These are phyloP conservation scores for Cyclostephanos tholiformis DNA, from an alignment of 108 stramenopile genomes.

Conservation along the genomic window DNA sequence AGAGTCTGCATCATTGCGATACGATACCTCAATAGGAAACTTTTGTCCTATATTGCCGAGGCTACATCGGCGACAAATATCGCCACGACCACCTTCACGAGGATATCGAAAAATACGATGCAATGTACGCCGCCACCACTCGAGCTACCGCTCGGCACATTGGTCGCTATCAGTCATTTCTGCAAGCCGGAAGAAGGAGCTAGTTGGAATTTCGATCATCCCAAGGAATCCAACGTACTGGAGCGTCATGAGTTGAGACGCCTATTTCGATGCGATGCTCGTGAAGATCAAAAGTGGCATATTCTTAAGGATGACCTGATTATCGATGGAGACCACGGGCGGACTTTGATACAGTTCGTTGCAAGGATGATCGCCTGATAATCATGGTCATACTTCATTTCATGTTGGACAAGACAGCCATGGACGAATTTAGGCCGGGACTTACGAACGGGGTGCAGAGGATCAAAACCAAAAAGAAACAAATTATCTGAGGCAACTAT, in stretches of 20 bases:
- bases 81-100: not conserved
- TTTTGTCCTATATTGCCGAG: slow-evolving; percentile 47
- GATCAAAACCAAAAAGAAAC: too few relatives aligned
- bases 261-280: slow-evolving; percentile 45
- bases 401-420: too few relatives aligned
- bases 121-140: slow-evolving; percentile 14
- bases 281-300: slow-evolving; percentile 45
- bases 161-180: slow-evolving; percentile 79
- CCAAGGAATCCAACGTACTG: slow-evolving; percentile 73
- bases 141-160: slow-evolving; percentile 42
- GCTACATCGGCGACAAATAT: slow-evolving; percentile 13
- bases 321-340: slow-evolving; percentile 78
- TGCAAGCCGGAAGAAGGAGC: slow-evolving; percentile 64
- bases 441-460: too few relatives aligned
- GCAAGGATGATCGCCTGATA: slow-evolving; percentile 52
- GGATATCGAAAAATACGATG: not conserved
- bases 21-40: slow-evolving; percentile 70
- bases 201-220: slow-evolving; percentile 81
- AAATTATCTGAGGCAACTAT: too few relatives aligned
- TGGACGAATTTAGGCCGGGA: too few relatives aligned
- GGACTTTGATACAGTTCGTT: slow-evolving; percentile 82
- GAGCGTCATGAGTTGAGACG: slow-evolving; percentile 62
- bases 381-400: not conserved
- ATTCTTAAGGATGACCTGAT: slow-evolving; percentile 70
- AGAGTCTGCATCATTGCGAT: slow-evolving; percentile 61